Percentiles rank a stretch among this genome's conserved stretches.
Evolutionary conservation across 129 eudicot species (phyloP).

Genomic region (Lactuca saligna): DNA sequence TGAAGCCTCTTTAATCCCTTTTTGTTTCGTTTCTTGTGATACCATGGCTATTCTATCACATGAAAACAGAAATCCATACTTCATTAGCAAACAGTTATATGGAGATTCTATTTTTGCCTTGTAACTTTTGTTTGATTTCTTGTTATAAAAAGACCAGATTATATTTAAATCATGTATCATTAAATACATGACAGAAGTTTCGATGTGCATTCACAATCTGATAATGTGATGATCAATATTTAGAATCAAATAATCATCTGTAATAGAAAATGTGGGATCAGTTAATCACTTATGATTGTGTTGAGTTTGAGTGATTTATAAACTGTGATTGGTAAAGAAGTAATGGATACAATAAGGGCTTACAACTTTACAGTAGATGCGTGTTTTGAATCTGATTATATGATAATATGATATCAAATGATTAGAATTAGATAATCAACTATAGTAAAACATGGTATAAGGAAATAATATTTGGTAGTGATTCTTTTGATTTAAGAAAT

Average conservation of each 20-base stretch:
- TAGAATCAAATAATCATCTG: neutral
- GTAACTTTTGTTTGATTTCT: neutral
- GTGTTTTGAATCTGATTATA: no score
- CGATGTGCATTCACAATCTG: neutral
- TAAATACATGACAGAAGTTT: neutral
- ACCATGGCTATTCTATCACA: no score
- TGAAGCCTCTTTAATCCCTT: neutral
- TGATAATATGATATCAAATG: no score
- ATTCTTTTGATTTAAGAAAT: neutral
- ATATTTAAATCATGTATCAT: neutral
- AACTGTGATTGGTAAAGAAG: neutral
- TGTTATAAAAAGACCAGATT: constrained; percentile 8
- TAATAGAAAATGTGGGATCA: neutral
- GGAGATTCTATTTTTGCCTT: neutral
- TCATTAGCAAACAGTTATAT: no score
- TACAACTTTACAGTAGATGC: no score
- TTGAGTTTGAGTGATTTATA: neutral
- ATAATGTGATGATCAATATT: neutral
- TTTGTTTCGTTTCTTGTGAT: neutral
- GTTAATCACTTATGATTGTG: neutral
- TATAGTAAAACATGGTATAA: no score
- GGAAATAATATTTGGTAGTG: neutral
- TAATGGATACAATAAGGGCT: no score
- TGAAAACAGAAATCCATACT: no score
- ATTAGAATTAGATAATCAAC: no score